These are phyloP conservation scores for Penicillium sp. DNA, from an alignment of 2,329 filamentous ascomycete genomes.

Conservation along the genomic window DNA sequence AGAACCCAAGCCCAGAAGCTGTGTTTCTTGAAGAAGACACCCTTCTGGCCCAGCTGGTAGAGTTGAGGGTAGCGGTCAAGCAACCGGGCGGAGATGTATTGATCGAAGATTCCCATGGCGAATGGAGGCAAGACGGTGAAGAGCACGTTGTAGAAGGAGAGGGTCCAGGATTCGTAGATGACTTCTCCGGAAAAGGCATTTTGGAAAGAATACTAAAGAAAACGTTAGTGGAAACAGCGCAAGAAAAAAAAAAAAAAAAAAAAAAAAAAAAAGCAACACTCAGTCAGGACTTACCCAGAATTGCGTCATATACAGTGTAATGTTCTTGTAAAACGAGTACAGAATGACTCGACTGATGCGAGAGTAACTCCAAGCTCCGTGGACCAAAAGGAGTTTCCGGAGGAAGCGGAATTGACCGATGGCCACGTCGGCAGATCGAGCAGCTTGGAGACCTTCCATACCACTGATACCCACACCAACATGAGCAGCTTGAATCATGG, in stretches of 20 bases:
- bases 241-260: background rate
- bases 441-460: conserved; percentile 92
- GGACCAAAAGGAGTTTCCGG: conserved; percentile 86
- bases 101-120: conserved; percentile 92
- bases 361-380: conserved; percentile 96
- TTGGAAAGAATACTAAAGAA: conserved; percentile 81
- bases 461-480: conserved; percentile 97
- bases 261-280: background rate
- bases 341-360: conserved; percentile 94
- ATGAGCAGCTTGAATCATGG: conserved; percentile 98
- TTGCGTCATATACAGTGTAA: conserved; percentile 96
- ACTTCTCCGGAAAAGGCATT: conserved; percentile 97
- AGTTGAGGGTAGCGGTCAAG: conserved; percentile 94
- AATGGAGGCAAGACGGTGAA: conserved; percentile 93
- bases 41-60: conserved; percentile 87
- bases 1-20: conserved; percentile 89
- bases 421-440: conserved; percentile 88
- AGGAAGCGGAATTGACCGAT: conserved; percentile 95
- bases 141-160: conserved; percentile 99
- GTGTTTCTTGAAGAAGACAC: conserved; percentile 86
- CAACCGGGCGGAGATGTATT: conserved; percentile 90
- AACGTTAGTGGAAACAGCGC: conserved; percentile 11
- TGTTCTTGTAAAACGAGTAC: conserved; percentile 99
- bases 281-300: conserved; percentile 72
- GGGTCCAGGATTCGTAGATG: conserved; percentile 97